A percentile compares a stretch with the other conserved stretches of the same genome.
phyloP scores from a whole-genome alignment of 495 filamentous ascomycete genomes.

The Hypoxylon trugodes region DNA sequence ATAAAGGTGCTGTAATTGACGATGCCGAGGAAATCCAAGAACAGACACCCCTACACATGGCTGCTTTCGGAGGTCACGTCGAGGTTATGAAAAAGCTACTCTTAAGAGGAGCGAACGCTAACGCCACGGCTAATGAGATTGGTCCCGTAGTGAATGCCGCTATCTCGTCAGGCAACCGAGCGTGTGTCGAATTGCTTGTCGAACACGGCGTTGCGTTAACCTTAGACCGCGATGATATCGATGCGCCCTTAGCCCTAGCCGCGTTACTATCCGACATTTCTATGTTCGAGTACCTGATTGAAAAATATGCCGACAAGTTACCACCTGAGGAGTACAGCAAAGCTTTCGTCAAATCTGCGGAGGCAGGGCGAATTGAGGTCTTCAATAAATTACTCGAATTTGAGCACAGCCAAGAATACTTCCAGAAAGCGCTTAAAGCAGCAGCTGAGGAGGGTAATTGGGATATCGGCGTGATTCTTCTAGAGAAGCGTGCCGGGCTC shows the following conservation, averaged over 20 bases:
- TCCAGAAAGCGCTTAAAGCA: conserved; percentile 39
- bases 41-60: conserved; percentile 49
- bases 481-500: conserved; percentile 34
- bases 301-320: conserved; percentile 39
- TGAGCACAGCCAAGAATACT: conserved; percentile 33
- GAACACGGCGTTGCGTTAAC: conserved; percentile 42
- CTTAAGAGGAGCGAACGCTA: conserved; percentile 41
- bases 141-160: conserved; percentile 48
- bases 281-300: conserved; percentile 46
- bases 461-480: conserved; percentile 37
- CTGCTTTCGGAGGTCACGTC: conserved; percentile 44
- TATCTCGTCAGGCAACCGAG: conserved; percentile 45
- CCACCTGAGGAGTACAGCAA: conserved; percentile 42
- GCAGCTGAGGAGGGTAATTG: conserved; percentile 42
- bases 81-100: conserved; percentile 48
- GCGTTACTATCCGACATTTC: conserved; percentile 41
- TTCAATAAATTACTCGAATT: conserved; percentile 43
- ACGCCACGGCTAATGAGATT: conserved; percentile 41
- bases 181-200: conserved; percentile 45
- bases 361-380: conserved; percentile 41
- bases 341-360: conserved; percentile 40
- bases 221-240: conserved; percentile 33
- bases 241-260: conserved; percentile 41
- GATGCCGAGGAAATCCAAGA: conserved; percentile 38
- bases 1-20: conserved; percentile 44